Conservation (phyloP, 2,329 filamentous ascomycete species). For the Sarocladiaceae sp. region DNA sequence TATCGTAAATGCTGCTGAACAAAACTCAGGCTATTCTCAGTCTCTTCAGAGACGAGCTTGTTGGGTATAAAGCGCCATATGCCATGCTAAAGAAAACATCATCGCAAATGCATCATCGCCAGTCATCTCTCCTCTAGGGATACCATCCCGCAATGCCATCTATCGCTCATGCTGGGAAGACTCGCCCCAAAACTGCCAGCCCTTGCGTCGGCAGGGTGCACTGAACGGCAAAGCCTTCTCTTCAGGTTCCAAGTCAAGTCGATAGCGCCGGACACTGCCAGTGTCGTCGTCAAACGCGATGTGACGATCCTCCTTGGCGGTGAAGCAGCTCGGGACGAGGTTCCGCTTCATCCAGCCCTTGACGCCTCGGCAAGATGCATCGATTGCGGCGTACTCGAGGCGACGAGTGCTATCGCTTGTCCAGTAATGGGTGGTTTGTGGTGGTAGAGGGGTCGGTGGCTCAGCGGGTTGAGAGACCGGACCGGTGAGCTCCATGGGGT, state of each 20-base stretch:
- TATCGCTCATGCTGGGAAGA: conserved; percentile 4
- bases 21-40: not conserved
- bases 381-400: conserved; percentile 63
- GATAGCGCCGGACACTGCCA: conserved; percentile 60
- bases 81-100: conserved; percentile 3
- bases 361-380: conserved; percentile 56
- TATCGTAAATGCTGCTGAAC: not conserved
- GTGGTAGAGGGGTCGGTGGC: conserved; percentile 29
- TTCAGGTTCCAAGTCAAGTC: conserved; percentile 48
- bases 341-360: conserved; percentile 56
- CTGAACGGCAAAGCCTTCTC: conserved; percentile 17
- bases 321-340: conserved; percentile 57
- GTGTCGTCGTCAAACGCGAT: conserved; percentile 58
- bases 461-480: conserved; percentile 14
- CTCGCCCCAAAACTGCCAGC: conserved; percentile 15
- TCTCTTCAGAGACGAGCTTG: not conserved
- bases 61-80: conserved; percentile 8
- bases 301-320: conserved; percentile 44
- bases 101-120: not conserved
- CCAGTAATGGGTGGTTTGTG: conserved; percentile 63
- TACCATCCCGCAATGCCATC: not conserved
- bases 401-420: conserved; percentile 59
- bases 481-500: conserved; percentile 26
- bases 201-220: conserved; percentile 11
- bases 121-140: not conserved